Evolutionary conservation across 2,329 filamentous ascomycete genomes (phyloP), one percentile per base, ranked within the genome.

Genomic region (Calonectria honghensis): DNA sequence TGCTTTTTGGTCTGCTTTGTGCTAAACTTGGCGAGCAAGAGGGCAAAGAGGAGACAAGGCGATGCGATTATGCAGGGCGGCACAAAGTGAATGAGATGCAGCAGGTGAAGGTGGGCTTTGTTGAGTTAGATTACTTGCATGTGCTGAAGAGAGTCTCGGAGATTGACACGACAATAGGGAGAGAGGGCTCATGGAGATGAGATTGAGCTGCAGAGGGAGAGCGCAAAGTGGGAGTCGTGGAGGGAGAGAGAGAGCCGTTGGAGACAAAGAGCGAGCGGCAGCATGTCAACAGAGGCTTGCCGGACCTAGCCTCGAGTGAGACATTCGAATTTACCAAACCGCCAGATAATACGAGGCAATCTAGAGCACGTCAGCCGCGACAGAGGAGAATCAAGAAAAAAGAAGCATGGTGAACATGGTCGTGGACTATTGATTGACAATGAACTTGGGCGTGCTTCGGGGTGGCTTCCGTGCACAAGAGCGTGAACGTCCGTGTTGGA

Each of bases 1-100:
- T 73, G 67, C 70, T 73, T 73, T 37, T 75, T 76, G 78, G 68
- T 32, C 69, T 68, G 66, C 27, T 68, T 45, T 68, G 66, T 67
- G 48, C 52, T 39, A 66, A 66, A 59, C 54, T 39, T 59, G 54
- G 54, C 63, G 32, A 59, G 54, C 32, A 10, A 37, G n/a, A 59
- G 54, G 52, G 31, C 29, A 32, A 27, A 64, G 59, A 29, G 67
- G 18, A 27, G 35, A 35, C 32, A 20, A 52, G 67, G 48, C 45
- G 66, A 59, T 59, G 54, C 32, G 32, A 59, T 54, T 29, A 59
- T 39, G 54, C 54, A 59, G 54, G 54, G 54, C 54, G 32, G 32
- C 54, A 59, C 32, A 37, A 24, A 13, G 31, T 59, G 54, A 59
- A 59, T 35, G 32, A 59, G 54, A 59, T 59, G 54, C 54, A 37